A percentile compares a stretch with the other conserved stretches of the same genome.
Conservation (phyloP, 306 rosid genomes). For the Cicer judaicum region DNA sequence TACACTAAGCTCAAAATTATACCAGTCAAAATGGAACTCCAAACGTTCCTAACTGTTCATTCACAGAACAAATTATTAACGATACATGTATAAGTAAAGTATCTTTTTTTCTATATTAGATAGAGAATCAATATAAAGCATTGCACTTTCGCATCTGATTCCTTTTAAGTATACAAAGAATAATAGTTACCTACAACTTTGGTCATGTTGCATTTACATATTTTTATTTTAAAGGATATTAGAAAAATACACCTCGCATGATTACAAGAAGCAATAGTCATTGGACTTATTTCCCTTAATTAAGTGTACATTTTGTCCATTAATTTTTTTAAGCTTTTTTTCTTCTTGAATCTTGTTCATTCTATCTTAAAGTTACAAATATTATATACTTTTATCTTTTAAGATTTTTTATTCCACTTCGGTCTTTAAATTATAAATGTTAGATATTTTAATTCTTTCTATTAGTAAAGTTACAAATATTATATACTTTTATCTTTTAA, state of each 20-base stretch:
- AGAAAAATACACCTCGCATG: neutral
- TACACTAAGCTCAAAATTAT: constrained; percentile 25
- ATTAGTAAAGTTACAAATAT: too few species aligned
- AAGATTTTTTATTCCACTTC: too few species aligned
- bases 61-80: constrained; percentile 32
- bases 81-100: neutral
- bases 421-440: too few species aligned
- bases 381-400: too few species aligned
- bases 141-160: constrained; percentile 45
- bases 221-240: neutral
- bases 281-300: too few species aligned
- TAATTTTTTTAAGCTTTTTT: too few species aligned
- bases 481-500: too few species aligned
- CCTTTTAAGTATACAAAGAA: constrained; percentile 27
- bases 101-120: neutral
- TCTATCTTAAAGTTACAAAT: too few species aligned
- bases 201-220: neutral
- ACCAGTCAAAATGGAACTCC: constrained; percentile 44
- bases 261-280: neutral
- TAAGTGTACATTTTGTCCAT: too few species aligned
- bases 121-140: neutral
- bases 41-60: constrained; percentile 38
- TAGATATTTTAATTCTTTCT: too few species aligned
- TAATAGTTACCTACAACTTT: constrained; percentile 4
- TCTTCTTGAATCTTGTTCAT: too few species aligned